phyloP scores from a whole-genome alignment of 352 stramenopile genomes.

The Halophytophthora batemanensis region DNA sequence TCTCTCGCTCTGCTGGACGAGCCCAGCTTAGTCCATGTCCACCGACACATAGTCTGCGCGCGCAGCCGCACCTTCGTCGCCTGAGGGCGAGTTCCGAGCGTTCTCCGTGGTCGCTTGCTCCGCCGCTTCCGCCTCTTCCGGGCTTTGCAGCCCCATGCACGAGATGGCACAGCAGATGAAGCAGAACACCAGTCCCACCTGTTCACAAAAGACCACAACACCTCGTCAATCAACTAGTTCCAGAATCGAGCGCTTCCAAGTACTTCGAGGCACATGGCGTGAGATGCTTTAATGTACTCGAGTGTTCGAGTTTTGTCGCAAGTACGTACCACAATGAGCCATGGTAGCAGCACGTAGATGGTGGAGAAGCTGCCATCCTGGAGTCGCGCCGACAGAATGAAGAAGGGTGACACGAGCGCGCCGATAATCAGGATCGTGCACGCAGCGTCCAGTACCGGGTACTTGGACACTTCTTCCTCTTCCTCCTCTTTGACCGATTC shows the following conservation, averaged over 20 bases:
- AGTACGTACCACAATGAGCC: slow-evolving; percentile 73
- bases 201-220: slow-evolving; percentile 1
- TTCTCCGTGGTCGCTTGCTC: slow-evolving; percentile 32
- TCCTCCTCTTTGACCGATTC: slow-evolving; percentile 64
- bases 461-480: slow-evolving; percentile 52
- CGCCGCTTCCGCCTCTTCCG: slow-evolving; percentile 22
- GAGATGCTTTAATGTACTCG: too few relatives aligned
- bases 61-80: slow-evolving; percentile 68
- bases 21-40: slow-evolving; percentile 40
- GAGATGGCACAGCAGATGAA: slow-evolving; percentile 80
- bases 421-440: slow-evolving; percentile 55
- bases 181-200: slow-evolving; percentile 71
- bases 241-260: too few relatives aligned
- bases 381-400: slow-evolving; percentile 76
- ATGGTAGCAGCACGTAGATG: slow-evolving; percentile 79
- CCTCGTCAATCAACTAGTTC: slow-evolving; percentile 6
- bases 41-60: slow-evolving; percentile 60
- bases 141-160: slow-evolving; percentile 52
- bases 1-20: too few relatives aligned
- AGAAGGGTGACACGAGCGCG: slow-evolving; percentile 68
- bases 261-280: too few relatives aligned
- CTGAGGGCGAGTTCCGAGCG: slow-evolving; percentile 33
- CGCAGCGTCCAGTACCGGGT: slow-evolving; percentile 47
- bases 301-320: not conserved
- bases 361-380: slow-evolving; percentile 67